Evolutionary conservation across 2,329 filamentous ascomycete species (phyloP), one percentile per base, ranked within the genome.

Genomic region (Aspergillus puulaauensis): DNA sequence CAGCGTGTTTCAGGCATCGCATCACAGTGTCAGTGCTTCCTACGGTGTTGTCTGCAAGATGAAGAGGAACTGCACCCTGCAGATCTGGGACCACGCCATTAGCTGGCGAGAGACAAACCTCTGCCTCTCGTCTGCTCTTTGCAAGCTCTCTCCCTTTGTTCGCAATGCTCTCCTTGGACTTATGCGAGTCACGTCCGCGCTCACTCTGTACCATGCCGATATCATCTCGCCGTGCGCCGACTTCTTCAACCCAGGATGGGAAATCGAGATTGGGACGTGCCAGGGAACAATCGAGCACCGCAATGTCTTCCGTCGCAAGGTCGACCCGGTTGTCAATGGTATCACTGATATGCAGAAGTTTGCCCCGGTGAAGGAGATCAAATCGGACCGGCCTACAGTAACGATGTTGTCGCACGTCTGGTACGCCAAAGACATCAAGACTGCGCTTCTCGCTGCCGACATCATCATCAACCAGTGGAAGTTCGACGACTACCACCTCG

Each of bases 401-500:
- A 85, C 84, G 24, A 88, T 88, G 85, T 69, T 88, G 50, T 87
- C 85, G 21, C 85, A 88, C 47, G 70, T 77, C 23, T 75, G 74
- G 73, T 77, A 75, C 65, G 72, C 71, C 52, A 88, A 88, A 68
- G 85, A 87, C 60, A 85, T 88, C 70, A 87, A 87, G 69, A 86
- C 81, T 2, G 85, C 85, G 3, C 79, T 88, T 23, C 74, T 87
- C 5, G 84, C 85, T 6, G 85, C 85, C 1, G 85, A 88, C 63
- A 82, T 88, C 60, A 87, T 88, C 60, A 80, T 86, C 62, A 87
- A 88, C 66, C 79, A 84, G 63, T 87, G 82, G 79, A 84, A 85
- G n/a, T 87, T 88, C 70, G 80, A 78, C 43, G 84, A 87, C 58
- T 88, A 87, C 70, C 78, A 81, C 53, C 79, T 88, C 2, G 80